Evolutionary conservation across 306 rosid species (phyloP).

Genomic region (Prunus mongolica): DNA sequence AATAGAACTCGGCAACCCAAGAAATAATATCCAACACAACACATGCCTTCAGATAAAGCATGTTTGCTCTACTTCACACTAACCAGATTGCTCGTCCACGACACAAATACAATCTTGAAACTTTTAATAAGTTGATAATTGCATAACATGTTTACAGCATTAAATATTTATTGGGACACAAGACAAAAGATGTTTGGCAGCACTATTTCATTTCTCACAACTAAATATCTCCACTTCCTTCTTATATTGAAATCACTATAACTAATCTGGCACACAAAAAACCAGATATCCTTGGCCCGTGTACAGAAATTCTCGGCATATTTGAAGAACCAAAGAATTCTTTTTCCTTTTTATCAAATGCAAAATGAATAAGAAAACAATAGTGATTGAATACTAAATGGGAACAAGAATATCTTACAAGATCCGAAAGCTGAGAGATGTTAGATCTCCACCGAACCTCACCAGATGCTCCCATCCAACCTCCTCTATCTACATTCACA

Average conservation of each 20-base stretch:
- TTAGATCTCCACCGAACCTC: constrained; percentile 30
- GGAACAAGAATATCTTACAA: constrained; percentile 21
- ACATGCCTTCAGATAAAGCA: neutral
- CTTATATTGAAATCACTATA: neutral
- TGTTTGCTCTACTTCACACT: neutral
- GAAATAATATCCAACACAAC: neutral
- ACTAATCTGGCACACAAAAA: neutral
- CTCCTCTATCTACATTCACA: constrained; percentile 34
- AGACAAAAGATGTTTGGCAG: neutral
- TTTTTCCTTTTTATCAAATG: neutral
- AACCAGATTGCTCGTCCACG: neutral
- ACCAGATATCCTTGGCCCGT: neutral
- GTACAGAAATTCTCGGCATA: neutral
- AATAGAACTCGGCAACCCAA: neutral
- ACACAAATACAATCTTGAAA: constrained; percentile 1
- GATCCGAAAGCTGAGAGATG: constrained; percentile 26
- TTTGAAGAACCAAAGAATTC: neutral
- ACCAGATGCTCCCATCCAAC: constrained; percentile 41
- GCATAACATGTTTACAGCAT: neutral
- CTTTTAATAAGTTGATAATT: neutral
- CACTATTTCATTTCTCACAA: neutral
- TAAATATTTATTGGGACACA: neutral
- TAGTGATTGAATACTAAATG: neutral
- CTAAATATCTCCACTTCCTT: neutral
- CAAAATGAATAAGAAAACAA: neutral